Percentiles rank a stretch among this genome's conserved stretches.
Evolutionary conservation across 2,329 filamentous ascomycete genomes (phyloP).

Genomic region (Xylariaceae sp.): DNA sequence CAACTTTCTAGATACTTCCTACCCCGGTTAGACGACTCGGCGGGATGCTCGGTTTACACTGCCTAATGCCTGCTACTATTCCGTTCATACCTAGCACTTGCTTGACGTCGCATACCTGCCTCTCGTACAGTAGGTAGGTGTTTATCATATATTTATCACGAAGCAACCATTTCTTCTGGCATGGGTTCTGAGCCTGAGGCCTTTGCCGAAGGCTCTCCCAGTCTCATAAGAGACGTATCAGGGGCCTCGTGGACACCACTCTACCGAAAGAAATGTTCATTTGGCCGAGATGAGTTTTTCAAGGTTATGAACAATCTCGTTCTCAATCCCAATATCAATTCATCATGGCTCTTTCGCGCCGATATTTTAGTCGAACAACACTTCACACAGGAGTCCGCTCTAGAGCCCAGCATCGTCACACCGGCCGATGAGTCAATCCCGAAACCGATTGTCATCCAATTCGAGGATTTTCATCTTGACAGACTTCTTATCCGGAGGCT

Average conservation of each 20-base stretch:
- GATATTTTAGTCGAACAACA: slow-evolving; percentile 61
- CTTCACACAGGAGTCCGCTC: slow-evolving; percentile 30
- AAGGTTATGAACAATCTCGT: slow-evolving; percentile 69
- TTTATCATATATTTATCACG: not conserved
- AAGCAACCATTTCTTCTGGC: not conserved
- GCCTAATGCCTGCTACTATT: no score
- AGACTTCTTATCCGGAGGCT: slow-evolving; percentile 69
- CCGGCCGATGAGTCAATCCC: slow-evolving; percentile 26
- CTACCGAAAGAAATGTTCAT: slow-evolving; percentile 54
- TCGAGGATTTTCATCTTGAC: slow-evolving; percentile 43
- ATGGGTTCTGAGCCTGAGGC: slow-evolving; percentile 36
- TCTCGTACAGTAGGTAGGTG: not conserved
- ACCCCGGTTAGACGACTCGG: not conserved
- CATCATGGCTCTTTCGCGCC: slow-evolving; percentile 70
- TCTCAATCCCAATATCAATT: slow-evolving; percentile 74
- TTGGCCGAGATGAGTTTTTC: slow-evolving; percentile 58
- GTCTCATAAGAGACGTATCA: slow-evolving; percentile 35
- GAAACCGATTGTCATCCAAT: slow-evolving; percentile 38
- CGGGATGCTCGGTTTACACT: no score
- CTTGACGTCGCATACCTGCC: no score
- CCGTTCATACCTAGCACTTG: no score
- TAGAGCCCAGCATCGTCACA: slow-evolving; percentile 22
- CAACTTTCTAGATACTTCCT: not conserved
- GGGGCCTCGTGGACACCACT: slow-evolving; percentile 48
- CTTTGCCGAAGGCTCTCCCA: slow-evolving; percentile 31